These are phyloP conservation scores for Didymella pinodella DNA, from an alignment of 2,329 filamentous ascomycete species.

Conservation along the genomic window DNA sequence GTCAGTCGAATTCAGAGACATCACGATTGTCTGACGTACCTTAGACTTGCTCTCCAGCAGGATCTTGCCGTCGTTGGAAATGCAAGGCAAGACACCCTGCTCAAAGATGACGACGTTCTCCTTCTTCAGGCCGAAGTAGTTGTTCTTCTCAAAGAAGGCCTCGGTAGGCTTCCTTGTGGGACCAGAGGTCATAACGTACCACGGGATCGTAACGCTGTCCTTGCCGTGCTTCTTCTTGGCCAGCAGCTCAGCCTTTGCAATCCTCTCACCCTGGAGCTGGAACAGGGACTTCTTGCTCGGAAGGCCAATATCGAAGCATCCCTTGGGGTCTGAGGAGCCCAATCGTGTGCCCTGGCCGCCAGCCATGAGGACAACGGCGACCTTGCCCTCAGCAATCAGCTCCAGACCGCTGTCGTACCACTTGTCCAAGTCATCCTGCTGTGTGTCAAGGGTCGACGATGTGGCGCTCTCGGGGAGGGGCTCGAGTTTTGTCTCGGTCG, in stretches of 20 bases:
- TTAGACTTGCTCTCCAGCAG: conserved; percentile 88
- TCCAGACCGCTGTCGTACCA: conserved; percentile 81
- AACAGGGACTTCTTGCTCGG: conserved; percentile 94
- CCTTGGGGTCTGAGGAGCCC: conserved; percentile 94
- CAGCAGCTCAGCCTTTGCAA: conserved; percentile 82
- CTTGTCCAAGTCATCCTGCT: conserved; percentile 75
- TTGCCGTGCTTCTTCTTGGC: conserved; percentile 74
- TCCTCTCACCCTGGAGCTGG: conserved; percentile 96
- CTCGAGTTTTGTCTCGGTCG: conserved; percentile 70
- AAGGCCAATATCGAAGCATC: conserved; percentile 95
- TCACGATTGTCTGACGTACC: conserved; percentile 52
- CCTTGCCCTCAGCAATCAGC: conserved; percentile 72
- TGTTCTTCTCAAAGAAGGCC: conserved; percentile 87
- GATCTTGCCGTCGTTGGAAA: conserved; percentile 98
- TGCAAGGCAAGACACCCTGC: conserved; percentile 95
- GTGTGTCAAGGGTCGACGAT: conserved; percentile 91
- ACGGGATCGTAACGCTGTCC: conserved; percentile 73
- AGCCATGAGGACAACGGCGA: conserved; percentile 92
- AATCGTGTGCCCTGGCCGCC: conserved; percentile 95
- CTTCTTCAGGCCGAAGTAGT: conserved; percentile 87
- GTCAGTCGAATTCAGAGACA: conserved; percentile 23
- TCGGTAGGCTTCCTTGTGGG: conserved; percentile 93
- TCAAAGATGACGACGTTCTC: conserved; percentile 93
- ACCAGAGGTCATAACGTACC: conserved; percentile 99
- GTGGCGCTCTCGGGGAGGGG: conserved; percentile 86